Conservation (phyloP, 441 rosid genomes). For the Pelargonium citronellum region DNA sequence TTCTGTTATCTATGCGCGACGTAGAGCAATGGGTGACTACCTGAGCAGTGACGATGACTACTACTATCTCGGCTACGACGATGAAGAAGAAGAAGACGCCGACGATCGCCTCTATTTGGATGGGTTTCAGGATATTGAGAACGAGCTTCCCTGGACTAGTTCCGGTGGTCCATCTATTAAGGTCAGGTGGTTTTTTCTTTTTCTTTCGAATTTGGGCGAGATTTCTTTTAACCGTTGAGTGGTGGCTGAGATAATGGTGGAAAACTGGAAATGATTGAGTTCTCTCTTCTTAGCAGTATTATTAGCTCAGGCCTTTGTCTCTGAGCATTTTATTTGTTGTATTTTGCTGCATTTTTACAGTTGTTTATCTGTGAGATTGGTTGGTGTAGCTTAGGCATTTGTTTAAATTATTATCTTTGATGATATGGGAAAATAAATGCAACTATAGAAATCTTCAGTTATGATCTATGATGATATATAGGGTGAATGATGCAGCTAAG, state of each 20-base stretch:
- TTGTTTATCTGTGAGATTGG: not conserved
- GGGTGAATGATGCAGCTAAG: not conserved
- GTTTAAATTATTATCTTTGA: too few relatives aligned
- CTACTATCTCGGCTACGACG: slow-evolving; percentile 56
- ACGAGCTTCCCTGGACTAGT: slow-evolving; percentile 36
- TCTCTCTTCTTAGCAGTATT: not conserved
- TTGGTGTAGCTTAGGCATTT: not conserved
- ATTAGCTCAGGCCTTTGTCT: not conserved
- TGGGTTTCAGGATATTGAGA: slow-evolving; percentile 44
- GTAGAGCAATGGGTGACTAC: slow-evolving; percentile 45
- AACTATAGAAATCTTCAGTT: too few relatives aligned
- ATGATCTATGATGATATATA: too few relatives aligned
- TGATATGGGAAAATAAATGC: too few relatives aligned
- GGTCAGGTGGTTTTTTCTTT: not conserved
- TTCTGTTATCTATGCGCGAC: slow-evolving; percentile 3
- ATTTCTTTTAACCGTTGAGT: not conserved
- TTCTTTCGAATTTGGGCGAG: not conserved
- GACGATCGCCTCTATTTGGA: slow-evolving; percentile 40
- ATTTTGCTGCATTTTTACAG: not conserved
- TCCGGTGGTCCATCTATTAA: not conserved
- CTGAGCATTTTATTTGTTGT: not conserved
- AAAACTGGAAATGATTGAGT: not conserved
- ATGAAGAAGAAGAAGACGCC: slow-evolving; percentile 58
- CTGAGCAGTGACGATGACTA: slow-evolving; percentile 44
- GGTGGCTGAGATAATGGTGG: not conserved